Conservation (phyloP, 768 basidiomycete species). For the Psilocybe subaeruginosa region DNA sequence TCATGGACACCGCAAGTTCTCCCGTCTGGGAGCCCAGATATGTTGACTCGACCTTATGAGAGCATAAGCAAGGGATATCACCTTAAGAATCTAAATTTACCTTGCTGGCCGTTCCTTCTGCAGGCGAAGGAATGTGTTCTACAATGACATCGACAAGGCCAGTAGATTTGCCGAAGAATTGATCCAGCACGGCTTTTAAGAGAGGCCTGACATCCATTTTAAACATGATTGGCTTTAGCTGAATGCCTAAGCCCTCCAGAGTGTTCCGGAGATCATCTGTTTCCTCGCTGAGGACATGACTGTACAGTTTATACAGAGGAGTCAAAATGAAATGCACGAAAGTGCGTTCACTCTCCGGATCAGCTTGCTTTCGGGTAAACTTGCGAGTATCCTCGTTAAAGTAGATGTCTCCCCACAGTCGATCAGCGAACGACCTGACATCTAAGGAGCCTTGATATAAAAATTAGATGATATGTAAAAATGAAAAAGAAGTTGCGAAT, state of each 20-base stretch:
- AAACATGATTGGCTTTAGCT: constrained; percentile 90
- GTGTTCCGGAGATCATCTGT: constrained; percentile 86
- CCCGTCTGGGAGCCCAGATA: constrained; percentile 90
- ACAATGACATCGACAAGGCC: constrained; percentile 94
- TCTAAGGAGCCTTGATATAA: constrained; percentile 66
- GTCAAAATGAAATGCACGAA: constrained; percentile 97
- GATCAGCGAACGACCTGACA: constrained; percentile 81
- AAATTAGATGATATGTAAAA: neutral
- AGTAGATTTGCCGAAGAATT: constrained; percentile 92
- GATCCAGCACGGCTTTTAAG: constrained; percentile 89
- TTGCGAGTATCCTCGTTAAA: constrained; percentile 84
- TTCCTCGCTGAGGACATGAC: constrained; percentile 92
- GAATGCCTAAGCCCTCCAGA: constrained; percentile 75
- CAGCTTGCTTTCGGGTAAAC: constrained; percentile 84
- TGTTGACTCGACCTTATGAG: constrained; percentile 69
- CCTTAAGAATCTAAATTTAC: constrained; percentile 34
- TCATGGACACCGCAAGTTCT: constrained; percentile 78
- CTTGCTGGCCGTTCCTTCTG: constrained; percentile 61
- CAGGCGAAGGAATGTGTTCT: constrained; percentile 86
- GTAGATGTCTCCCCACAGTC: constrained; percentile 99
- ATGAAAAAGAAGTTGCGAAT: neutral
- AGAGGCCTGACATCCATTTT: constrained; percentile 99
- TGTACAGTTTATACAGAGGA: constrained; percentile 96
- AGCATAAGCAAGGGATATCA: neutral
- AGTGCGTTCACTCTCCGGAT: constrained; percentile 77